Conservation (phyloP, 331 rosid species). For the Quercus phellos region DNA sequence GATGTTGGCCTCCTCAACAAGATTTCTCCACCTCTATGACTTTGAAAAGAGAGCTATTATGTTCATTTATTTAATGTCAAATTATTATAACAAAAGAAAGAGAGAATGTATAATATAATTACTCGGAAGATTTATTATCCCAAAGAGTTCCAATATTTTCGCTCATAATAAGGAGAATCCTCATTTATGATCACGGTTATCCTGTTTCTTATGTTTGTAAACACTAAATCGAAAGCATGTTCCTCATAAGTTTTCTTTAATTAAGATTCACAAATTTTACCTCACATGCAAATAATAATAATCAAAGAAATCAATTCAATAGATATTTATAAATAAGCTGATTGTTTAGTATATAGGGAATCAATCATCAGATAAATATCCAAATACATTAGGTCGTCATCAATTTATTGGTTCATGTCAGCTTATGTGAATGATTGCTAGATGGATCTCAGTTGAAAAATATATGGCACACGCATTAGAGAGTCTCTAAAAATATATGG, state of each 20-base stretch:
- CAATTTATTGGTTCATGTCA: no score
- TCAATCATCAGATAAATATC: no score
- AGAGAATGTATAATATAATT: background rate
- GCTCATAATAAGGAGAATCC: slow-evolving; percentile 38
- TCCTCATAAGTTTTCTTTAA: background rate
- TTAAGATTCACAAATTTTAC: background rate
- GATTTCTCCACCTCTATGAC: slow-evolving; percentile 34
- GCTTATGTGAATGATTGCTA: background rate
- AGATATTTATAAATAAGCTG: background rate
- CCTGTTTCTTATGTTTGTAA: background rate
- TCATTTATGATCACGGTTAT: background rate
- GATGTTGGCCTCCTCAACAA: slow-evolving; percentile 42
- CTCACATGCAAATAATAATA: background rate
- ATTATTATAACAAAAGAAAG: background rate
- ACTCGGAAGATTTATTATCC: slow-evolving; percentile 1
- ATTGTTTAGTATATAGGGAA: no score
- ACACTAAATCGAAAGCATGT: background rate
- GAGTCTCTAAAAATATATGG: background rate
- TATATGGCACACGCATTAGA: background rate
- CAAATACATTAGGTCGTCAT: no score
- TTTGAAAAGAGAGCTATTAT: background rate
- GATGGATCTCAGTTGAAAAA: background rate
- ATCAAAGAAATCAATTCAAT: background rate
- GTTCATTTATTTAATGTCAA: background rate
- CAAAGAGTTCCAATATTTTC: slow-evolving; percentile 4